Conservation (phyloP, 257 asterid genomes). For the Coffea canephora region DNA sequence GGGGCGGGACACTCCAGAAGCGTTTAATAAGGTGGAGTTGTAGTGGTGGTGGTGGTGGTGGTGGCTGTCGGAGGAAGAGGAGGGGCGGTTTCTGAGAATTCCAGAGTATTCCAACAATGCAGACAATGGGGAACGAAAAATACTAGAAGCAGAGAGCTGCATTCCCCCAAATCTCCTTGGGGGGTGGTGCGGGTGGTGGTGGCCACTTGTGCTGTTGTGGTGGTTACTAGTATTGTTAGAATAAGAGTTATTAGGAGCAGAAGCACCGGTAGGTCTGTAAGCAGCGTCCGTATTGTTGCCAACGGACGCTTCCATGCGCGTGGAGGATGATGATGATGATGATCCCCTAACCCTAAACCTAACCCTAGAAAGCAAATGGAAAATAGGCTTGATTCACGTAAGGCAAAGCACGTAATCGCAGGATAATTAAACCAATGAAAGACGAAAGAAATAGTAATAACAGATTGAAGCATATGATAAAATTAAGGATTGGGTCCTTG, state of each 20-base stretch:
- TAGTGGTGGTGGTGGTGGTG: not conserved
- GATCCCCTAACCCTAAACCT: slow-evolving; percentile 55
- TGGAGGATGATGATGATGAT: slow-evolving; percentile 10
- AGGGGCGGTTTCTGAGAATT: slow-evolving; percentile 43
- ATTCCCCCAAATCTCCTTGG: slow-evolving; percentile 51
- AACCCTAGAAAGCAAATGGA: slow-evolving; percentile 33
- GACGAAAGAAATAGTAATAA: no score
- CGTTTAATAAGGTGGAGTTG: slow-evolving; percentile 17
- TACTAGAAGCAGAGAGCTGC: slow-evolving; percentile 50
- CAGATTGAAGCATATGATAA: no score
- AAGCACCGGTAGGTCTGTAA: slow-evolving; percentile 32
- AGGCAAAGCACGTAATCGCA: not conserved
- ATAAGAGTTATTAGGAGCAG: slow-evolving; percentile 25
- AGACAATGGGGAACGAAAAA: slow-evolving; percentile 68
- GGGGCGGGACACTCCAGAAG: slow-evolving; percentile 25
- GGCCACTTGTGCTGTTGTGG: not conserved
- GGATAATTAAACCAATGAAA: not conserved
- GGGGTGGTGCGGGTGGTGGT: slow-evolving; percentile 6
- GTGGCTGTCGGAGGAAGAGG: slow-evolving; percentile 22
- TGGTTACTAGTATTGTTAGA: not conserved
- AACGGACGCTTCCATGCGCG: slow-evolving; percentile 74
- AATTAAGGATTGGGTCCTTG: no score
- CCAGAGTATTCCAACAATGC: slow-evolving; percentile 71
- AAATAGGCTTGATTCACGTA: not conserved
- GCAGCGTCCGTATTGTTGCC: slow-evolving; percentile 59